phyloP scores from a whole-genome alignment of 2,329 filamentous ascomycete genomes.

The Alternaria angustiovoidea region DNA sequence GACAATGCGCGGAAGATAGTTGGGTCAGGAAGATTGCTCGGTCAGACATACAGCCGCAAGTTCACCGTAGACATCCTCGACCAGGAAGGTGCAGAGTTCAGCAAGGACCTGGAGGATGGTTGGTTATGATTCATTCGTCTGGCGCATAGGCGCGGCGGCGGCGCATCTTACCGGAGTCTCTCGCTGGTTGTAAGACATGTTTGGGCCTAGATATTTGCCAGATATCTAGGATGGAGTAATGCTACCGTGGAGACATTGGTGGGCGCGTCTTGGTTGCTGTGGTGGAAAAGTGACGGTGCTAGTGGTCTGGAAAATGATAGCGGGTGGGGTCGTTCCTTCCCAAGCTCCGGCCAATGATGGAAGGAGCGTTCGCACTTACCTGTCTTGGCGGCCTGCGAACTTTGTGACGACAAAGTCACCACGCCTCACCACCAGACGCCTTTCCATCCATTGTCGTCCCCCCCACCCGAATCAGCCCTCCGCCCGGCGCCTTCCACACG shows the following conservation, averaged over 20 bases:
- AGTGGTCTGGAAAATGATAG: constrained; percentile 7
- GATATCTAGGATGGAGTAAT: constrained; percentile 40
- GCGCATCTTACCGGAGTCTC: constrained; percentile 46
- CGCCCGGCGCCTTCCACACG: constrained; percentile 50
- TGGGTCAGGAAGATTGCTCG: background rate
- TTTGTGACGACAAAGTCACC: constrained; percentile 9
- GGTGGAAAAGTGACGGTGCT: background rate
- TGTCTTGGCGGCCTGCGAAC: constrained; percentile 18
- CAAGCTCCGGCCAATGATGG: constrained; percentile 19
- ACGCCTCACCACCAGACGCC: constrained; percentile 23
- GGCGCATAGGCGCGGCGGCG: constrained; percentile 7
- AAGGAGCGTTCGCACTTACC: constrained; percentile 15
- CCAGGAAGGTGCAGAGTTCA: constrained; percentile 88
- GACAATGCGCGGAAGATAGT: background rate
- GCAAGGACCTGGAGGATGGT: constrained; percentile 70
- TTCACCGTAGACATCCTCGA: constrained; percentile 90
- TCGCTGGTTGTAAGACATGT: constrained; percentile 48
- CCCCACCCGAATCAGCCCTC: constrained; percentile 58
- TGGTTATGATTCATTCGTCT: constrained; percentile 52
- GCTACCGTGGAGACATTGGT: constrained; percentile 47
- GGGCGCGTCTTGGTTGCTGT: background rate
- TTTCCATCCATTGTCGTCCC: constrained; percentile 58
- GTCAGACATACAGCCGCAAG: constrained; percentile 76
- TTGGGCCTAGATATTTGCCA: constrained; percentile 45
- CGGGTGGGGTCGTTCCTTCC: constrained; percentile 13